Percentiles rank a stretch among this genome's conserved stretches.
Conservation (phyloP, 371 early-diverging fungal genomes). For the Globomyces sp. region DNA sequence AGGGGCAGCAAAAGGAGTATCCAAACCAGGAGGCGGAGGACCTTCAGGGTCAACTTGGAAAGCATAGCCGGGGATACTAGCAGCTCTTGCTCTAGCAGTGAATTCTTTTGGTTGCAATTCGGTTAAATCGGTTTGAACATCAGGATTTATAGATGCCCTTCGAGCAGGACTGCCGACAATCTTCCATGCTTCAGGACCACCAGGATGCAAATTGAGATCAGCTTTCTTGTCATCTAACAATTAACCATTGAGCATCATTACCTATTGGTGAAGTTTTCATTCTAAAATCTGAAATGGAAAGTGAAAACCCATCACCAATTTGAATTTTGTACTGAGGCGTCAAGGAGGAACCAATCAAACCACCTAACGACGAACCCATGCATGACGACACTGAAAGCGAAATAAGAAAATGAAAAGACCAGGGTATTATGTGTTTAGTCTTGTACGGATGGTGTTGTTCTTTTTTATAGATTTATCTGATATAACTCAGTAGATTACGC, state of each 20-base stretch:
- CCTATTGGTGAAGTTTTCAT: neutral
- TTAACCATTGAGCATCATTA: too few species aligned
- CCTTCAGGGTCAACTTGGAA: slow-evolving; percentile 11
- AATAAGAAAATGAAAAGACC: too few species aligned
- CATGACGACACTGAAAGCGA: too few species aligned
- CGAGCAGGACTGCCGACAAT: slow-evolving; percentile 23
- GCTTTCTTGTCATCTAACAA: neutral
- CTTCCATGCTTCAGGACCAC: slow-evolving; percentile 14
- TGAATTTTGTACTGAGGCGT: neutral
- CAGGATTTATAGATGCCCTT: slow-evolving; percentile 17
- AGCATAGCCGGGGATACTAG: slow-evolving; percentile 10
- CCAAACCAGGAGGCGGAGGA: slow-evolving; percentile 16
- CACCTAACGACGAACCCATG: too few species aligned
- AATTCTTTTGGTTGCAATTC: slow-evolving; percentile 3
- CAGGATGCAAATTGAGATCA: slow-evolving; percentile 1
- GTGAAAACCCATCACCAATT: neutral
- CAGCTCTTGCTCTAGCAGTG: slow-evolving; percentile 16
- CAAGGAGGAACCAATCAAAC: too few species aligned
- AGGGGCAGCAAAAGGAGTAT: neutral
- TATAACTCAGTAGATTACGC: too few species aligned
- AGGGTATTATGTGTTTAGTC: too few species aligned
- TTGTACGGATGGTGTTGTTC: too few species aligned
- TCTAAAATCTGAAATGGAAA: slow-evolving; percentile 3
- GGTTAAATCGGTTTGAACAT: slow-evolving; percentile 4
- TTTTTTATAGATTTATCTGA: too few species aligned